phyloP scores from a whole-genome alignment of 345 rosid genomes.

The Crucihimalaya himalaica region DNA sequence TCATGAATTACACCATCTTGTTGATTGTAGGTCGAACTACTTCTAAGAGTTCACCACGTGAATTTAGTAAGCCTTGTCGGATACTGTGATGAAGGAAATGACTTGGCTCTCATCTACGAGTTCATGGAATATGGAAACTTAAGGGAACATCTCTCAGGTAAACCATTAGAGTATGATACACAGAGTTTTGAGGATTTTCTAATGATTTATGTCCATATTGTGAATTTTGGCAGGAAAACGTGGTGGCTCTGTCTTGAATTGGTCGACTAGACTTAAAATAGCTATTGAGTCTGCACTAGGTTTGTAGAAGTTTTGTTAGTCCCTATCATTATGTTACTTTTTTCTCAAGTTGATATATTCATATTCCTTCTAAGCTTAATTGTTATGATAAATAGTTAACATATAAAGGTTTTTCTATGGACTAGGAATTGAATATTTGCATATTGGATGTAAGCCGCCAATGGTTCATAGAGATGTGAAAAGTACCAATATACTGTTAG shows the following conservation, averaged over 20 bases:
- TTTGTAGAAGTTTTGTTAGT: not conserved
- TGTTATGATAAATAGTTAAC: not conserved
- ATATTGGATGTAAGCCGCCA: slow-evolving; percentile 50
- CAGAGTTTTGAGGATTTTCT: not conserved
- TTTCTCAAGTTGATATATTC: not conserved
- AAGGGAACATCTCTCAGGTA: slow-evolving; percentile 46
- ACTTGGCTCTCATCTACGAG: slow-evolving; percentile 51
- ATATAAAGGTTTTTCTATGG: not conserved
- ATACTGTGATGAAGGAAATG: slow-evolving; percentile 48
- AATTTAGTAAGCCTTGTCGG: slow-evolving; percentile 52
- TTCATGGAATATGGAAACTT: slow-evolving; percentile 53
- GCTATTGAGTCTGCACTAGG: slow-evolving; percentile 50
- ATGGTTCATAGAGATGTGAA: slow-evolving; percentile 56
- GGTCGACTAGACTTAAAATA: slow-evolving; percentile 47
- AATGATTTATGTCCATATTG: not conserved
- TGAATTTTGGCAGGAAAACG: slow-evolving; percentile 27
- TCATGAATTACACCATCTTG: not conserved
- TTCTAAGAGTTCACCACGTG: slow-evolving; percentile 52
- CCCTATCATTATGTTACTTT: not conserved
- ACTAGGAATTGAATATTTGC: slow-evolving; percentile 48
- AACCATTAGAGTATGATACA: not conserved
- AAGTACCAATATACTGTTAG: slow-evolving; percentile 46
- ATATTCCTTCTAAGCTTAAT: not conserved
- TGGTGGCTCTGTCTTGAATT: slow-evolving; percentile 20
- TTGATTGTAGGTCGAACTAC: slow-evolving; percentile 44